Percentiles rank a stretch among this genome's conserved stretches.
Conservation (phyloP, 129 eudicot genomes). For the Oenanthe sinensis region DNA sequence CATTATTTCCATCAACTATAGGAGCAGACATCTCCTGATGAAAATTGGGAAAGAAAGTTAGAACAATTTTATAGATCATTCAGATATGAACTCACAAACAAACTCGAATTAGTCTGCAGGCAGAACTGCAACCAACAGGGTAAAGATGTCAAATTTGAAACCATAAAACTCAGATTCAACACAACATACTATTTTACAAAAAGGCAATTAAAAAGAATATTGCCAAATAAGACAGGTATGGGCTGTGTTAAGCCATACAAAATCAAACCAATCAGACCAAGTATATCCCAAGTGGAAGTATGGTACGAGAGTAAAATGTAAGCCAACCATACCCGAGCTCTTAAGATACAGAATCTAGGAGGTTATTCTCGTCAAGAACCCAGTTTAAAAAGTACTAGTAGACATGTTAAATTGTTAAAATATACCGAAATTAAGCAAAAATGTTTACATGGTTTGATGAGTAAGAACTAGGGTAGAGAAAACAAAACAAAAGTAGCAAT, state of each 20-base stretch:
- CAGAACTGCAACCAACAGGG: background rate
- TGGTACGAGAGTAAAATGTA: background rate
- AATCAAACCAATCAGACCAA: background rate
- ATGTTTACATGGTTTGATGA: background rate
- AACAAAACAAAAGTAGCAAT: background rate
- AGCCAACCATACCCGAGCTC: too few species aligned
- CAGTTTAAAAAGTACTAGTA: too few species aligned
- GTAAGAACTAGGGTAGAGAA: background rate
- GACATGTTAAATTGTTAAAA: background rate
- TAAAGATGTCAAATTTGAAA: background rate
- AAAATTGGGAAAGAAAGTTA: background rate
- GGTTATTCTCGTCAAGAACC: background rate
- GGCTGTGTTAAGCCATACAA: background rate
- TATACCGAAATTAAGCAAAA: background rate
- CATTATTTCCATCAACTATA: conserved; percentile 52
- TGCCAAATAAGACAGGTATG: background rate
- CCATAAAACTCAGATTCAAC: background rate
- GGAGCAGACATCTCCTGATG: conserved; percentile 69
- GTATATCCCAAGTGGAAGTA: background rate
- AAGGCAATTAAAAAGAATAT: background rate
- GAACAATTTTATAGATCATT: background rate
- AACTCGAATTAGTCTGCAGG: background rate
- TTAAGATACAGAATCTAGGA: background rate
- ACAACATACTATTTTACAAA: background rate
- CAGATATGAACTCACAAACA: background rate